Evolutionary conservation across 2,329 filamentous ascomycete species (phyloP), one percentile per base, ranked within the genome.

Genomic region (Xylariaceae sp.): DNA sequence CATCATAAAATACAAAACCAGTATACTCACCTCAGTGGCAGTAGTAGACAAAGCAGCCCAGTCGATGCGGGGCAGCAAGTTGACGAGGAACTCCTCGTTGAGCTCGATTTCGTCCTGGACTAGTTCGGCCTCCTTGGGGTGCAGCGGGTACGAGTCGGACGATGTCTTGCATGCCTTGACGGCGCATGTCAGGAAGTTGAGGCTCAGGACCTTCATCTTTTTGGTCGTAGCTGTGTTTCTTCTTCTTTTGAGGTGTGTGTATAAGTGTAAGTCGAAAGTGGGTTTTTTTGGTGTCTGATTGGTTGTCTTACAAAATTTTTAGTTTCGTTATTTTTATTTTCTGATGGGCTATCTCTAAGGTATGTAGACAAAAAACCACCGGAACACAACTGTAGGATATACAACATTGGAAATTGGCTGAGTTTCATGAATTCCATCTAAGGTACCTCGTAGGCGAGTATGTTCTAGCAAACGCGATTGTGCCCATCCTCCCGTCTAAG

Each of bases 101-200:
- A 93, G 68, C 44, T 92, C 88, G 51, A 91, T 73, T 57, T 94
- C 88, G 57, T 88, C 79, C 60, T 90, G 83, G 56, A 91, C 90
- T 20, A 98, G 83, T 66, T 95, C 90, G 42, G 88, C 91, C 60
- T 97, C 90, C 60, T 85, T 85, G 45, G 93, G 92, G 67, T 97
- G 93, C 14, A 98, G 78, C 2, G 93, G 93, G 63, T 94, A 97
- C 20, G 89, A 88, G 42, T 79, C 72, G 5, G 85, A 75, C 23
- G 85, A 83, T 46, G 82, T 79, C 71, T 94, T 95, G 85, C 93
- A 98, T 45, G 86, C 77, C 76, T 96, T 97, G 64, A 94, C 86
- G 51, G 93, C 92, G 75, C 93, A 98, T 60, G 89, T 93, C 55
- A 97, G 75, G 70, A 98, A 98, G 71, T 97, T 97, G 61, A 95